A percentile compares a stretch with the other conserved stretches of the same genome.
Conservation (phyloP, 2,329 filamentous ascomycete genomes). For the Calonectria pseudoturangicola region DNA sequence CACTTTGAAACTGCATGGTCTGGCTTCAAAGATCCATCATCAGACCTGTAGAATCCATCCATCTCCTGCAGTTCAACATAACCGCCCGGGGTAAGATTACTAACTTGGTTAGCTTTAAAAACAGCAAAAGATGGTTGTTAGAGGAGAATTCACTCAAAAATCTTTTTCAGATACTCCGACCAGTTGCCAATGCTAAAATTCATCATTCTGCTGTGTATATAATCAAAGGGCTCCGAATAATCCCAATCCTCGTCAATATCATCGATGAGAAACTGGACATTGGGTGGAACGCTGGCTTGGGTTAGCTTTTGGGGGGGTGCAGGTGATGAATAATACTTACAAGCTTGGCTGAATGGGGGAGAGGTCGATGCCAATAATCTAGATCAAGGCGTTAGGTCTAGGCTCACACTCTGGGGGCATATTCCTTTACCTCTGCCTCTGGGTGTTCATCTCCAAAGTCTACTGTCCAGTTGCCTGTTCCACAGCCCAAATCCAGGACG, state of each 20-base stretch:
- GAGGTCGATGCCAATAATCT: slow-evolving; percentile 12
- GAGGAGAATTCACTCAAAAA: background rate
- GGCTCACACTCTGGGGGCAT: background rate
- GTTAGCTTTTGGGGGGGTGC: background rate
- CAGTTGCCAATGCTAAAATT: slow-evolving; percentile 16
- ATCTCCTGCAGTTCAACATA: slow-evolving; percentile 13
- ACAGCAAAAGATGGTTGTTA: accelerated
- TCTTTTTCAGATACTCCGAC: slow-evolving; percentile 8
- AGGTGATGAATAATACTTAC: background rate
- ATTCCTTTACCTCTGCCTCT: background rate
- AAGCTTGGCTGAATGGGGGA: slow-evolving; percentile 21
- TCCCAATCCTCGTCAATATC: slow-evolving; percentile 19
- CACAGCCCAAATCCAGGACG: slow-evolving; percentile 16
- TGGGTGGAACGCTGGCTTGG: background rate
- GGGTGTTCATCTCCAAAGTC: slow-evolving; percentile 28
- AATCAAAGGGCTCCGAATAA: slow-evolving; percentile 8
- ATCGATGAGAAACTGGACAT: background rate
- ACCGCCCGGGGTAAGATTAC: background rate
- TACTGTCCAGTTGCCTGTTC: slow-evolving; percentile 15
- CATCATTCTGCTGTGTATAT: slow-evolving; percentile 23
- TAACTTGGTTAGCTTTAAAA: background rate
- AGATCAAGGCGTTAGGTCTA: background rate
- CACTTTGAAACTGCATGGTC: background rate
- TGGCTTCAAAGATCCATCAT: background rate
- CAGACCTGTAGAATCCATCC: slow-evolving; percentile 12